phyloP scores from a whole-genome alignment of 495 filamentous ascomycete genomes.

The Neurospora intermedia region DNA sequence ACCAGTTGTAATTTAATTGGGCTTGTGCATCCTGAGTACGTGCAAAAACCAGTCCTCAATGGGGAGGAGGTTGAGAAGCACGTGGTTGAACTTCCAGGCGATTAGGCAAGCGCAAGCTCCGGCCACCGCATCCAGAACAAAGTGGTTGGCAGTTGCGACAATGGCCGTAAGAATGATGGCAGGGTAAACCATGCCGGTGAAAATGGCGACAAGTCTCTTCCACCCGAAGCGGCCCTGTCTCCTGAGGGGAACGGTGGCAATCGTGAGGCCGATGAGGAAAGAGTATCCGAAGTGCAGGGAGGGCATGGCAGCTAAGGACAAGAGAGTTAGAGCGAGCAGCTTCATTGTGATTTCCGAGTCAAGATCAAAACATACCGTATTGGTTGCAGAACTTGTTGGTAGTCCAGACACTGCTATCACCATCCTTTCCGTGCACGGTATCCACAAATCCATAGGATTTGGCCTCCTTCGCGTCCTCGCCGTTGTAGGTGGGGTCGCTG shows the following conservation, averaged over 20 bases:
- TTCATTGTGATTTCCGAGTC: neutral
- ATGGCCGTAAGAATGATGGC: constrained; percentile 55
- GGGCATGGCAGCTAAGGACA: constrained; percentile 55
- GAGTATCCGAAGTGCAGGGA: constrained; percentile 74
- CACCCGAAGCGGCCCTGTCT: constrained; percentile 15
- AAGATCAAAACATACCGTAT: constrained; percentile 12
- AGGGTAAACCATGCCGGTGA: constrained; percentile 54
- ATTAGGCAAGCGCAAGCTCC: constrained; percentile 34
- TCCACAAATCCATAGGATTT: constrained; percentile 57
- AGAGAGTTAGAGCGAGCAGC: neutral
- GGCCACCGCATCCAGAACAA: constrained; percentile 59
- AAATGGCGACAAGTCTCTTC: constrained; percentile 22
- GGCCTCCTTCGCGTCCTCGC: constrained; percentile 17
- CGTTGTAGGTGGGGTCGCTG: constrained; percentile 32
- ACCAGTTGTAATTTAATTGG: constrained; percentile 1
- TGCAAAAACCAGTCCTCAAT: constrained; percentile 23
- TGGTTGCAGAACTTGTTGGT: constrained; percentile 56
- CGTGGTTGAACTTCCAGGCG: constrained; percentile 19
- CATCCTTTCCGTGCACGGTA: constrained; percentile 58
- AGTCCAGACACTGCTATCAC: constrained; percentile 52
- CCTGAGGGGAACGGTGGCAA: constrained; percentile 33
- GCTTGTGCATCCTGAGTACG: constrained; percentile 20
- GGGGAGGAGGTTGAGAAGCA: constrained; percentile 18
- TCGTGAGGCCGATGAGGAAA: constrained; percentile 60
- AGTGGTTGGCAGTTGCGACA: constrained; percentile 65